Percentiles rank a stretch among this genome's conserved stretches.
Conservation (phyloP, 23 red algal genomes). For the Agarophyton chilense region DNA sequence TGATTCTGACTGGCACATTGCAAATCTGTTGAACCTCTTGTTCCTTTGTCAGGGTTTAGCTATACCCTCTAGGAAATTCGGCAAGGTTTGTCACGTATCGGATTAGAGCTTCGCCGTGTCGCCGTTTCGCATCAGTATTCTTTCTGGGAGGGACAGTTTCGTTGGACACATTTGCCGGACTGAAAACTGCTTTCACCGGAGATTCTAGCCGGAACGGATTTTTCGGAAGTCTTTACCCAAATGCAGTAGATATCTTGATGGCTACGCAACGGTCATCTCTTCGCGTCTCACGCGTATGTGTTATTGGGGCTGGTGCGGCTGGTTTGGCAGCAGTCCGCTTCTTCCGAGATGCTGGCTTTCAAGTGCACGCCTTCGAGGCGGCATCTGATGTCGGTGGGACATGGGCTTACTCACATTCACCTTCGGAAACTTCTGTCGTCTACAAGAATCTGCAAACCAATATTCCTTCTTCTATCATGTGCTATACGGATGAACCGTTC, state of each 20-base stretch:
- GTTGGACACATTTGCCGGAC: no score
- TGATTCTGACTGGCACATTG: no score
- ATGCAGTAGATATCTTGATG: no score
- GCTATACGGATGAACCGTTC: constrained; percentile 67
- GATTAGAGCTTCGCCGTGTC: no score
- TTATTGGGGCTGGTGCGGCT: constrained; percentile 90
- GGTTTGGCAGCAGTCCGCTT: constrained; percentile 60
- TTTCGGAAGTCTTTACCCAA: no score
- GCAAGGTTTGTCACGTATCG: no score
- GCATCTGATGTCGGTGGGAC: constrained; percentile 72
- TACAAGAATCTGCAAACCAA: constrained; percentile 81
- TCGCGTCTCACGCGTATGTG: constrained; percentile 47
- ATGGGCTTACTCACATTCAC: constrained; percentile 65
- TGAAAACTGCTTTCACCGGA: not conserved
- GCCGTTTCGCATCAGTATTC: no score
- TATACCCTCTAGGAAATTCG: no score
- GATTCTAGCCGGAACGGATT: not conserved
- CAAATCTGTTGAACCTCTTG: no score
- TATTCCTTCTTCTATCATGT: constrained; percentile 83
- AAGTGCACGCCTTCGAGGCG: constrained; percentile 63
- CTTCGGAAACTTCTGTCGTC: constrained; percentile 51
- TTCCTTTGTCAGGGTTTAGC: no score
- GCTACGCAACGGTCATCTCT: not conserved
- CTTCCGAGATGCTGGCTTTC: constrained; percentile 72
- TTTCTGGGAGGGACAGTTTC: no score